Percentiles rank a stretch among this genome's conserved stretches.
Evolutionary conservation across 2,329 filamentous ascomycete genomes (phyloP).

Genomic region (Trichothecium sympodiale): DNA sequence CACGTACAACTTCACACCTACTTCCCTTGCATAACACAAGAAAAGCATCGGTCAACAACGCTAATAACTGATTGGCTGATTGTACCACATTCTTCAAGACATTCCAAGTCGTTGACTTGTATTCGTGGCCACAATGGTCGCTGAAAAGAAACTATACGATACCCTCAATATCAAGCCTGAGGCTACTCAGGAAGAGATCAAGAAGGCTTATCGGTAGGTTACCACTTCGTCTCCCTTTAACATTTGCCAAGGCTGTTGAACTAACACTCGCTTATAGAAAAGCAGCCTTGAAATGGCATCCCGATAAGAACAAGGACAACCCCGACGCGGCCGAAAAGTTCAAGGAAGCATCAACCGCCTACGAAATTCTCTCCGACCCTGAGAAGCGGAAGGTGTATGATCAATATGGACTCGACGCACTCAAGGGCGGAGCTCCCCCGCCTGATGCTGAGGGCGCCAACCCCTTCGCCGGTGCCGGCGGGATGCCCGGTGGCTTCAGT

Average conservation of each 20-base stretch:
- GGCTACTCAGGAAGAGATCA: constrained; percentile 87
- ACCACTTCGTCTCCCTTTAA: constrained; percentile 2
- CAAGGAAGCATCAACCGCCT: constrained; percentile 95
- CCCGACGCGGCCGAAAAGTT: constrained; percentile 82
- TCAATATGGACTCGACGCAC: constrained; percentile 85
- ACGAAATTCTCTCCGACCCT: constrained; percentile 93
- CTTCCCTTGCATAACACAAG: constrained; percentile 1
- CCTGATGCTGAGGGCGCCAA: constrained; percentile 45
- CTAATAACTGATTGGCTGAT: background rate
- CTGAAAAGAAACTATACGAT: constrained; percentile 94
- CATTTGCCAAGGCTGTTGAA: constrained; percentile 20
- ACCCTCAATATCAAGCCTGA: constrained; percentile 66
- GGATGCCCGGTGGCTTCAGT: constrained; percentile 41
- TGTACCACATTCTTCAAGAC: background rate
- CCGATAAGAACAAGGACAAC: constrained; percentile 96
- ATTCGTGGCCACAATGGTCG: constrained; percentile 56
- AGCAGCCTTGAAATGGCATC: constrained; percentile 82
- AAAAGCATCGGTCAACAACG: background rate
- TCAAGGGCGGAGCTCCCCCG: constrained; percentile 63
- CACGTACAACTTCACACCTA: constrained; percentile 1
- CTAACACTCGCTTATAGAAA: constrained; percentile 43
- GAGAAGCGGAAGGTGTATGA: constrained; percentile 96
- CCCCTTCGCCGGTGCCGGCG: constrained; percentile 46
- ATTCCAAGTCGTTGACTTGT: background rate
- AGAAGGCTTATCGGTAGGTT: constrained; percentile 81